Base-by-base conservation (phyloP, 352 stramenopile genomes). In the Globisporangium rhizosaccharum region DNA sequence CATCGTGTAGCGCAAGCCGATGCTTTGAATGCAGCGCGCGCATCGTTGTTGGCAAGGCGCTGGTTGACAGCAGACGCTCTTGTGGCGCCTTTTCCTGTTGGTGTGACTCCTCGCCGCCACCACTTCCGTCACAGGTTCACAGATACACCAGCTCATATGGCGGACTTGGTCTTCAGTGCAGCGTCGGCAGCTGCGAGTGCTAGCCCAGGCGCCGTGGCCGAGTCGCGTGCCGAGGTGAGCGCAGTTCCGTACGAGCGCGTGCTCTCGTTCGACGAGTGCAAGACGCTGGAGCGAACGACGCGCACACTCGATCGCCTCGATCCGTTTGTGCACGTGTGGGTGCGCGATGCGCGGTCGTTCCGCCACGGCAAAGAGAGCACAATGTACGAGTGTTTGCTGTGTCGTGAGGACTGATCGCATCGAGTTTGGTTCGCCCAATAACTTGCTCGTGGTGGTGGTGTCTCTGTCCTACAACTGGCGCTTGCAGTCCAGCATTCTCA, bases 321-420 rank as follows among this genome's bases (percentile, higher is more conserved):
- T 28, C 56, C 61, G 7, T 51, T 75, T n/a, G 62, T 85, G 37
- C 74, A 82, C 48, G 51, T 90, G 4, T 90, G 77, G 80, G 72
- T 90, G 1, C 73, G 66, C 8, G 80, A 90, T 47, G 77, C 80
- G 10, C 66, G 77, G 7, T 56, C 67, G 1, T 86, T 85, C 41
- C 69, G 63, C 7, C 75, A 86, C 25, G 75, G 70, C 20, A 49
- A 66, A 25, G 71, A 81, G 0, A 83, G 76, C 42, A n/a, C 57
- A 10, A 49, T 89, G 57, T 77, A 67, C 9, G 70, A 61, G 18
- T 17, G 18, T 3, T 26, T 2, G 23, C 12, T n/a, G 4, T 10
- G 6, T 37, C 33, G 20, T 53, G 56, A 8, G 28, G 33, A 37
- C 33, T 9, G 9, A 11, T 11, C 5, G 33, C 9, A 7, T 5